These are phyloP conservation scores for Heritiera littoralis DNA, from an alignment of 345 rosid genomes.

Conservation along the genomic window DNA sequence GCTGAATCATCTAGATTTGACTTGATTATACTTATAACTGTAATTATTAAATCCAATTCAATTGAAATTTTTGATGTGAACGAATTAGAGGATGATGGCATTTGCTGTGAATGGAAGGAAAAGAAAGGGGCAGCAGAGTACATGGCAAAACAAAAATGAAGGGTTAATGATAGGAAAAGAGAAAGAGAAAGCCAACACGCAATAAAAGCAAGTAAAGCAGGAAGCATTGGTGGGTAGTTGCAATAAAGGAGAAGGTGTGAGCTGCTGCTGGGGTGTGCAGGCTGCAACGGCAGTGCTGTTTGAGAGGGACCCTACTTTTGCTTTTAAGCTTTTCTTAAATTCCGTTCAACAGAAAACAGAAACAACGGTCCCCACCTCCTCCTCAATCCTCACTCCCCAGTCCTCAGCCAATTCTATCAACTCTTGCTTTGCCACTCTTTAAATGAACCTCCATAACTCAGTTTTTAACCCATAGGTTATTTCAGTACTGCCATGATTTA, in stretches of 20 bases:
- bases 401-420: not conserved
- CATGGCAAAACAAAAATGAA: not conserved
- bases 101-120: not conserved
- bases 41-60: too few species aligned
- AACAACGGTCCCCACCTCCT: too few species aligned
- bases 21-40: too few species aligned
- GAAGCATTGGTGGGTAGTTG: slow-evolving; percentile 27
- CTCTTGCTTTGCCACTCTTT: not conserved
- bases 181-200: not conserved
- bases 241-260: slow-evolving; percentile 12
- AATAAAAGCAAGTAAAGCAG: slow-evolving; percentile 30
- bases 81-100: not conserved
- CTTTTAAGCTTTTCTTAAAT: slow-evolving; percentile 8
- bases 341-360: not conserved
- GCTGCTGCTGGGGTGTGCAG: not conserved
- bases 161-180: not conserved
- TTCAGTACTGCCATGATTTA: not conserved
- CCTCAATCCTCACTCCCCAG: not conserved
- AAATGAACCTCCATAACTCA: not conserved
- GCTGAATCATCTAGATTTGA: too few species aligned
- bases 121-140: not conserved
- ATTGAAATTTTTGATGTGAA: too few species aligned
- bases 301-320: not conserved
- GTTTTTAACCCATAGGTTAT: too few species aligned
- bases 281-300: not conserved